These are phyloP conservation scores for Solanum sejunctum DNA, from an alignment of 257 asterid genomes.

Conservation along the genomic window DNA sequence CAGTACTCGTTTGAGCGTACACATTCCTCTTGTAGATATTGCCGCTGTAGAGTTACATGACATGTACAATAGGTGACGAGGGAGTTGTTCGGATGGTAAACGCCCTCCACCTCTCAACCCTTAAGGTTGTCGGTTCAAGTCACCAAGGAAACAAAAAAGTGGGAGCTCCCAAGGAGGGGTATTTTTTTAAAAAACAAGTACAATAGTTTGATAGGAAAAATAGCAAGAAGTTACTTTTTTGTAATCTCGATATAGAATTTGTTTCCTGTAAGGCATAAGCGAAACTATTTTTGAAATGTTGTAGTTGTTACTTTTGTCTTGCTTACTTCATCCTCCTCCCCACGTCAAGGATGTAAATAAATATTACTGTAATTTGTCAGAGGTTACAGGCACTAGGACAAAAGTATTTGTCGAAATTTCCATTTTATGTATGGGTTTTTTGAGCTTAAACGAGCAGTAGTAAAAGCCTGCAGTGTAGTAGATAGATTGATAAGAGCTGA, in stretches of 20 bases:
- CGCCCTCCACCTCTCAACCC: neutral
- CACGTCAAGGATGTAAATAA: neutral
- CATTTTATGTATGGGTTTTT: neutral
- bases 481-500: neutral
- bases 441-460: neutral
- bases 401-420: neutral
- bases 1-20: neutral
- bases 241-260: neutral
- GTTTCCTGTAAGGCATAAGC: neutral
- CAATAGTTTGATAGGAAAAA: neutral
- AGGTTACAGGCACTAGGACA: neutral
- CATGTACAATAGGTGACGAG: neutral
- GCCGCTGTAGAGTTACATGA: conserved; percentile 10
- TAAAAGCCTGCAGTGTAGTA: neutral
- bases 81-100: neutral
- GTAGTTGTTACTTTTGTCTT: neutral
- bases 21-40: conserved; percentile 14
- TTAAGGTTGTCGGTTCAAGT: neutral
- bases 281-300: neutral
- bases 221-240: neutral
- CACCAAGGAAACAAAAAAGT: neutral
- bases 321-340: neutral
- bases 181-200: neutral
- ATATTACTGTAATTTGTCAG: neutral
- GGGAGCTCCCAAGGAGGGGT: neutral